These are phyloP conservation scores for Collybia nuda DNA, from an alignment of 768 basidiomycete species.

Conservation along the genomic window DNA sequence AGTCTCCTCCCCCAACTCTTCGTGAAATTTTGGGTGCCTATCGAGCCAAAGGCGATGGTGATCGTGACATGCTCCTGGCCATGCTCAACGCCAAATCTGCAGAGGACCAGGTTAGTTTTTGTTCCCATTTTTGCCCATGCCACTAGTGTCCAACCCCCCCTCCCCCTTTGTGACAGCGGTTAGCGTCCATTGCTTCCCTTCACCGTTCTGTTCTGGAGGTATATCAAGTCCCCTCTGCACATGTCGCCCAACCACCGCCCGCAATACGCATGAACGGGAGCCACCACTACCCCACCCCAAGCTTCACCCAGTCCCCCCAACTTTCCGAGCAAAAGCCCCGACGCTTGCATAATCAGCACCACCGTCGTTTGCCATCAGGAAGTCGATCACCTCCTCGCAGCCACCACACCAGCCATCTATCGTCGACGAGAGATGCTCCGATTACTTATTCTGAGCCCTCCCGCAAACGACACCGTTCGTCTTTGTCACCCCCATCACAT, in stretches of 20 bases:
- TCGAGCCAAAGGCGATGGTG: slow-evolving; percentile 82
- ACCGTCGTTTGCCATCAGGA: slow-evolving; percentile 20
- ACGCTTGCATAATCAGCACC: slow-evolving; percentile 28
- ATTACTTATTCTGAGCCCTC: slow-evolving; percentile 41
- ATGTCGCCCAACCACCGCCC: slow-evolving; percentile 16
- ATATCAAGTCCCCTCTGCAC: slow-evolving; percentile 33
- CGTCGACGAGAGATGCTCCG: slow-evolving; percentile 31
- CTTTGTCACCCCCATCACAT: slow-evolving; percentile 53
- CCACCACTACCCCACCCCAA: slow-evolving; percentile 40
- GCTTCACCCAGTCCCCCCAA: slow-evolving; percentile 35
- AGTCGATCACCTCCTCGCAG: slow-evolving; percentile 40
- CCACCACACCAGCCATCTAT: slow-evolving; percentile 26
- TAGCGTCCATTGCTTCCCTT: slow-evolving; percentile 68
- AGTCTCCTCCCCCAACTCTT: slow-evolving; percentile 79
- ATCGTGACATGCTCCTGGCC: slow-evolving; percentile 87
- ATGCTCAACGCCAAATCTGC: slow-evolving; percentile 92
- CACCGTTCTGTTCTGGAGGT: slow-evolving; percentile 73
- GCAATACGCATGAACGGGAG: slow-evolving; percentile 22
- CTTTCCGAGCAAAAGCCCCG: slow-evolving; percentile 30
- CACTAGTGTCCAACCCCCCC: not conserved
- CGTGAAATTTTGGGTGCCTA: slow-evolving; percentile 89
- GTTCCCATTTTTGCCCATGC: not conserved
- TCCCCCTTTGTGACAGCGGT: slow-evolving; percentile 44
- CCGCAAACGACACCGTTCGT: slow-evolving; percentile 64
- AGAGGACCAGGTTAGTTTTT: slow-evolving; percentile 85